A percentile compares a stretch with the other conserved stretches of the same genome.
phyloP scores from a whole-genome alignment of 1,284 basidiomycete genomes.

The Ceratorhiza oryzae-sativae region DNA sequence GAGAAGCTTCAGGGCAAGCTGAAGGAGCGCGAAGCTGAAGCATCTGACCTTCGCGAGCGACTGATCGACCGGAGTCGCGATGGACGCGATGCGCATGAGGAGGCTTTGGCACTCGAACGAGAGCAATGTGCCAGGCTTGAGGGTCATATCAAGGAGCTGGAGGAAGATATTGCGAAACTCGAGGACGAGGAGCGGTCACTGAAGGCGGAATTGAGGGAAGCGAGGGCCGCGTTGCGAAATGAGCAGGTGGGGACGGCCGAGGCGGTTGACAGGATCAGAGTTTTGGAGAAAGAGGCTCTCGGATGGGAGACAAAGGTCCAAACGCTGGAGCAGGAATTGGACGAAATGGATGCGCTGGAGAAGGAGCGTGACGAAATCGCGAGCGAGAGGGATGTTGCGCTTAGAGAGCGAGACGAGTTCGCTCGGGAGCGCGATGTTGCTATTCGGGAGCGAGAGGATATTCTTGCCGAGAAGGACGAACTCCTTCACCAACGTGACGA shows the following conservation, averaged over 20 bases:
- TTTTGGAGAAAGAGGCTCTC: constrained; percentile 3
- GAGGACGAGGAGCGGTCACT: constrained; percentile 49
- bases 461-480: constrained; percentile 63
- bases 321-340: constrained; percentile 66
- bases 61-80: constrained; percentile 28
- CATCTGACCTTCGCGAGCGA: constrained; percentile 10
- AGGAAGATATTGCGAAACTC: constrained; percentile 15
- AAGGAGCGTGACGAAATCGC: constrained; percentile 54
- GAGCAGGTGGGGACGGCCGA: constrained; percentile 16
- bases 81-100: constrained; percentile 22
- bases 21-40: constrained; percentile 39
- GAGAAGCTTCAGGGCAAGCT: constrained; percentile 40
- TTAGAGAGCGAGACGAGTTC: constrained; percentile 59
- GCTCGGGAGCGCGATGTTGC: constrained; percentile 67
- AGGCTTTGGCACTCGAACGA: constrained; percentile 38
- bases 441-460: constrained; percentile 60
- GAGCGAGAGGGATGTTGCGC: constrained; percentile 47
- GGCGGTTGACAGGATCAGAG: constrained; percentile 14
- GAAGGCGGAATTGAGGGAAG: constrained; percentile 47
- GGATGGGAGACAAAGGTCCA: constrained; percentile 61
- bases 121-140: constrained; percentile 19
- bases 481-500: constrained; percentile 54
- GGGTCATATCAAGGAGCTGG: constrained; percentile 12
- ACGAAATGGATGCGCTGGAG: constrained; percentile 55
- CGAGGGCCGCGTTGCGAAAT: constrained; percentile 32